Percentiles rank a stretch among this genome's conserved stretches.
Evolutionary conservation across 768 basidiomycete species (phyloP).

Genomic region (Suillus discolor): DNA sequence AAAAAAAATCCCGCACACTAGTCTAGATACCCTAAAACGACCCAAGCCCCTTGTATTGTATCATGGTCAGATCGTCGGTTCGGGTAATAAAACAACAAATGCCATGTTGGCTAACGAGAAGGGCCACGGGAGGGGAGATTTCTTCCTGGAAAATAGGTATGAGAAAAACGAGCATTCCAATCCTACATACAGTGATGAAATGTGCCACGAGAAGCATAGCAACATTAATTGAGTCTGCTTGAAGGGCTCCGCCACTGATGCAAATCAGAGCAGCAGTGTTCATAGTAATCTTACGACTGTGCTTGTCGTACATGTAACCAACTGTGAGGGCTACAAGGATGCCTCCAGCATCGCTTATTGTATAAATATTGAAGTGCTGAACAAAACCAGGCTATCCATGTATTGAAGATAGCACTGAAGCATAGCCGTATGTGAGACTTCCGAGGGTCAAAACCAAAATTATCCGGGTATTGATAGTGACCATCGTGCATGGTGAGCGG

Average conservation of each 20-base stretch:
- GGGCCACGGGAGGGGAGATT: not conserved
- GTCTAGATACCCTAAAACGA: slow-evolving; percentile 4
- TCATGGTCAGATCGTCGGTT: not conserved
- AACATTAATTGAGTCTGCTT: slow-evolving; percentile 5
- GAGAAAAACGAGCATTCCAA: slow-evolving; percentile 11
- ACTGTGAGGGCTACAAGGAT: slow-evolving; percentile 7
- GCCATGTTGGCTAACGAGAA: slow-evolving; percentile 4
- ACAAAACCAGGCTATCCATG: slow-evolving; percentile 5
- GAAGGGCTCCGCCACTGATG: slow-evolving; percentile 7
- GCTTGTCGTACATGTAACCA: slow-evolving; percentile 7
- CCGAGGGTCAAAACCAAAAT: slow-evolving; percentile 1
- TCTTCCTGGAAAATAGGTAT: slow-evolving; percentile 7
- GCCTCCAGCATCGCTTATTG: slow-evolving; percentile 6
- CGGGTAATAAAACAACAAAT: not conserved
- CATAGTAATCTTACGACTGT: slow-evolving; percentile 7
- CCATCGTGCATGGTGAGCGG: not conserved
- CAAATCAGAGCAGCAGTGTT: slow-evolving; percentile 5
- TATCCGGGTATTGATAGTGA: slow-evolving; percentile 8
- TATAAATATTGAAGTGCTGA: not conserved
- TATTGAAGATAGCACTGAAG: slow-evolving; percentile 6
- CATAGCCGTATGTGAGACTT: slow-evolving; percentile 7
- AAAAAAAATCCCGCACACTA: not conserved
- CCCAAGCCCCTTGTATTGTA: slow-evolving; percentile 3
- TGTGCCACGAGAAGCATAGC: slow-evolving; percentile 7
- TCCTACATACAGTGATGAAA: slow-evolving; percentile 9